A percentile compares a stretch with the other conserved stretches of the same genome.
These are phyloP conservation scores for Tilletia caries DNA, from an alignment of 1,284 basidiomycete species.

Conservation along the genomic window DNA sequence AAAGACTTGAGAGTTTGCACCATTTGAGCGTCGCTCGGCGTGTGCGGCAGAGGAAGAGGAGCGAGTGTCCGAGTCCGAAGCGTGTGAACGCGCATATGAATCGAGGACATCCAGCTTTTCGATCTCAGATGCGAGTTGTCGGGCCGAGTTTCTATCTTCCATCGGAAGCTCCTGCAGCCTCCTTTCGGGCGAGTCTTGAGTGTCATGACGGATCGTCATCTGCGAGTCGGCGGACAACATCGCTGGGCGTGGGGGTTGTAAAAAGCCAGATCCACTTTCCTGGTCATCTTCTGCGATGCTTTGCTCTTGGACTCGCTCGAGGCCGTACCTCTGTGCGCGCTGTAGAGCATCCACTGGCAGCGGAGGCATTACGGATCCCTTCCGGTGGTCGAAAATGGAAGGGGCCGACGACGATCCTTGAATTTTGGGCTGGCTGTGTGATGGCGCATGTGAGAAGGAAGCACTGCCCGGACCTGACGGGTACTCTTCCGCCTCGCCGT, in stretches of 20 bases:
- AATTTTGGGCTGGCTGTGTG: slow-evolving; percentile 6
- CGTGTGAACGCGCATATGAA: neutral
- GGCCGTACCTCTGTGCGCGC: slow-evolving; percentile 27
- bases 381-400: too few relatives aligned
- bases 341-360: slow-evolving; percentile 25
- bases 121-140: neutral
- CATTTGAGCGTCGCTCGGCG: neutral
- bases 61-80: neutral
- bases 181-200: neutral
- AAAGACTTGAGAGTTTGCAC: too few relatives aligned
- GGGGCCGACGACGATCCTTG: too few relatives aligned
- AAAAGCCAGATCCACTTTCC: neutral
- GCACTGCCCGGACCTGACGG: neutral
- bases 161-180: too few relatives aligned
- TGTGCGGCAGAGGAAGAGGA: neutral
- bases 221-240: neutral
- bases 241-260: neutral
- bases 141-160: too few relatives aligned
- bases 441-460: slow-evolving; percentile 13
- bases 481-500: slow-evolving; percentile 21
- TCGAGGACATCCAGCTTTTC: neutral
- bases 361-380: neutral
- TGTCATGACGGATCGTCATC: neutral
- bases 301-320: neutral
- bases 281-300: neutral